Base-by-base conservation (phyloP, 2,329 filamentous ascomycete genomes). In the Thelonectria blattea region DNA sequence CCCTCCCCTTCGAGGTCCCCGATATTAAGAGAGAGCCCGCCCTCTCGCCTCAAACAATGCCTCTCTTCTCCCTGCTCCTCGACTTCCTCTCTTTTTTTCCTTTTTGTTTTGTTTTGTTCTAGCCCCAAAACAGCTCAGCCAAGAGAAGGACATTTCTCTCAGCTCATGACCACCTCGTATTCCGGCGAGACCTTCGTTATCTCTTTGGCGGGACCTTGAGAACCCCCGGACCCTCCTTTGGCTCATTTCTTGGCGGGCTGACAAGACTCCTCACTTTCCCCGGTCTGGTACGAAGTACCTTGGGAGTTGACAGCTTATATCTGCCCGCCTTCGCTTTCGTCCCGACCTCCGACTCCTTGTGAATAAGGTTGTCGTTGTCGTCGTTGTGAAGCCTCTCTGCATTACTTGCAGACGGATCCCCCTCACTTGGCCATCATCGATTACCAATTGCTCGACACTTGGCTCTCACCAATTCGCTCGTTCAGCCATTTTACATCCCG, bases 151-250 rank as follows among this genome's bases (percentile, higher is more conserved):
- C 45, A 15, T 47, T 49, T 34, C 30, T 20, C 27, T 48, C 45
- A 48, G 45, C 45, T 32, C 30, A 27, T 27, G 39, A 30, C 45
- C 54, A 41, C 54, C 54, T 56, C 46, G 47, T 56, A 56, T 56
- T 56, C 54, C 32, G 50, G 50, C 54, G 37, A 51, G 54, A 50
- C 49, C 22, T 27, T 22, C 22, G 45, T 47, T 47, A 47, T 47
- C 45, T 47, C 15, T 37, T 37, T 37, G 45, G 43, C 43, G 17
- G 18, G 42, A 45, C 42, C 42, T 37, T 15, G 34, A 37, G 12
- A 37, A 37, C 34, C 34, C 42, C 42, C 42, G 42, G 42, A 20
- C 18, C 42, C 42, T 30, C 27, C 27, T 30, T 30, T 30, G 27
- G 27, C 27, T 30, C 27, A 30, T 30, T 30, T 30, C 27, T 37